Evolutionary conservation across 352 stramenopile genomes (phyloP), one percentile per base, ranked within the genome.

Genomic region (Pythium biforme): DNA sequence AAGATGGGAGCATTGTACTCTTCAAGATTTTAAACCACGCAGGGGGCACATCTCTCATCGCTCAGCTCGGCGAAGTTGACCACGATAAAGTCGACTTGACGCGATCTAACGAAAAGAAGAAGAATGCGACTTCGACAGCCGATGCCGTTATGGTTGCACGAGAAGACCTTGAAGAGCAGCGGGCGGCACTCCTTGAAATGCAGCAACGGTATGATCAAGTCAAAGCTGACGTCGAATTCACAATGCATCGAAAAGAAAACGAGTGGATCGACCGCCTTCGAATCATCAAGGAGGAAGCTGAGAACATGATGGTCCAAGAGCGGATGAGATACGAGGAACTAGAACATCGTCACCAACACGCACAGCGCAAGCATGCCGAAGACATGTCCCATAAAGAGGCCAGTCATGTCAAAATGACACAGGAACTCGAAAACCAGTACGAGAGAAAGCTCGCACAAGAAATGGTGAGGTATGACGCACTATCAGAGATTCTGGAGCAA

Each of bases 341-440:
- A 4, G 82, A 95, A 65, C 62, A 79, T 19, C 75, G 82, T 2
- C 81, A 94, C 37, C 82, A 95, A 23, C 68, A 78, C n/a, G 59
- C 74, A 6, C 73, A 76, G 26, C 73, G 89, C 14, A 90, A 96
- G 52, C 81, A 95, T 45, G 62, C 69, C 0, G 86, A 93, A 55
- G 81, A 94, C n/a, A 73, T 96, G 29, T 75, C 83, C 2, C 75
- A 92, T 22, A 77, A 87, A 27, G 86, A 92, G 49, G 80, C 74
- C 0, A 88, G 80, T 43, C 84, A 95, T 37, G 82, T 90, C 9
- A 93, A 90, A 43, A 86, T 94, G 67, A 88, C 78, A 0, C 80
- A 96, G 62, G 90, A 97, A 47, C 76, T 97, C 4, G 90, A 97
- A 62, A 98, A 97, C 53, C 83, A 97, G 61, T 98, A 97, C 64